Evolutionary conservation across 2,329 filamentous ascomycete species (phyloP).

Genomic region (Ophidiomyces ophidiicola): DNA sequence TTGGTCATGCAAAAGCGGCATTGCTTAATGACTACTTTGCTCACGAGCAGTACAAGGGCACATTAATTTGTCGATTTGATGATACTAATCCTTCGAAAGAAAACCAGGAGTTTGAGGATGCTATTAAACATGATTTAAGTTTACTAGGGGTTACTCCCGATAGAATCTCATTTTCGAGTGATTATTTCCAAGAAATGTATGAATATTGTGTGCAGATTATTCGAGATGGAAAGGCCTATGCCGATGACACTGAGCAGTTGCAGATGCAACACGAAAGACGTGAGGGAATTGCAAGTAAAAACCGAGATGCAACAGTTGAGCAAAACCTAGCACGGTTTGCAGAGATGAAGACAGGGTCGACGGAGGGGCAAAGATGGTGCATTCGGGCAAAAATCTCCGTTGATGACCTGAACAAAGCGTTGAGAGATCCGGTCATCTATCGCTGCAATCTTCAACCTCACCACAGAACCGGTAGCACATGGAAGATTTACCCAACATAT

Average conservation of each 20-base stretch:
- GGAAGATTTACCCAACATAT: constrained; percentile 57
- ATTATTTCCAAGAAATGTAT: constrained; percentile 90
- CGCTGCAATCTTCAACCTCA: constrained; percentile 64
- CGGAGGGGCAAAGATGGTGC: constrained; percentile 72
- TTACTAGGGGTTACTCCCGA: constrained; percentile 89
- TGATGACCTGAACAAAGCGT: constrained; percentile 86
- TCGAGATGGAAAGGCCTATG: constrained; percentile 76
- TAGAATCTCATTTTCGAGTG: constrained; percentile 74
- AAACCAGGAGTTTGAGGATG: constrained; percentile 90
- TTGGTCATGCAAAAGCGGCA: constrained; percentile 83
- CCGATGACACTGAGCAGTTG: constrained; percentile 85
- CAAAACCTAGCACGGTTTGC: constrained; percentile 78
- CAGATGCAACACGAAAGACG: constrained; percentile 75
- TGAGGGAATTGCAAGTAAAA: constrained; percentile 68
- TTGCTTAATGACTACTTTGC: constrained; percentile 95
- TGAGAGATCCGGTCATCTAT: constrained; percentile 96
- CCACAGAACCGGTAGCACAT: constrained; percentile 51
- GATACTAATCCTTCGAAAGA: constrained; percentile 97
- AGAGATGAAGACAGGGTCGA: constrained; percentile 79
- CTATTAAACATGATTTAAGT: constrained; percentile 80
- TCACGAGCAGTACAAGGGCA: constrained; percentile 84
- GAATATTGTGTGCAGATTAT: constrained; percentile 75
- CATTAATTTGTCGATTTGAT: constrained; percentile 81
- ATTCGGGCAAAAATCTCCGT: constrained; percentile 89
- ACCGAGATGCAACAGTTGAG: constrained; percentile 65